These are phyloP conservation scores for Aspergillus uvarum DNA, from an alignment of 2,329 filamentous ascomycete genomes.

Conservation along the genomic window DNA sequence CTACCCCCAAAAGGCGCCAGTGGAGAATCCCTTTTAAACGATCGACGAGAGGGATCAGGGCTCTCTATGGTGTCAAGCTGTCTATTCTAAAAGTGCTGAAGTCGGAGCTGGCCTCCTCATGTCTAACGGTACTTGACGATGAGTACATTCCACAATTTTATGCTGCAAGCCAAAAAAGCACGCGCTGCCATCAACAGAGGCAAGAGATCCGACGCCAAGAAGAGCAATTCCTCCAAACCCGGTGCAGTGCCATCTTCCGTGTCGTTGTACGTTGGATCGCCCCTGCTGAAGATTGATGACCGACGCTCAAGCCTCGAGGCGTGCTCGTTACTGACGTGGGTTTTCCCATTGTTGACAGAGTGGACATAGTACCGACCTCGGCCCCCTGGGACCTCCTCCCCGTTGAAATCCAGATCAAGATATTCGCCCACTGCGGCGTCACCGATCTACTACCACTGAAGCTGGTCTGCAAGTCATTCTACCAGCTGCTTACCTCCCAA, in stretches of 20 bases:
- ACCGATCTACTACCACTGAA: slow-evolving; percentile 38
- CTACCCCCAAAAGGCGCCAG: slow-evolving; percentile 3
- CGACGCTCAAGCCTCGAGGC: not conserved
- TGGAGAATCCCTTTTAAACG: slow-evolving; percentile 8
- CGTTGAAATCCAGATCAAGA: slow-evolving; percentile 43
- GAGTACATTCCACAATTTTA: slow-evolving; percentile 35
- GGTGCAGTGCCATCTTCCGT: slow-evolving; percentile 23
- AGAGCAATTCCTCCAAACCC: slow-evolving; percentile 24
- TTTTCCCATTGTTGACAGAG: slow-evolving; percentile 23
- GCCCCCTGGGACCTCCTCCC: slow-evolving; percentile 43
- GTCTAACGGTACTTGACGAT: slow-evolving; percentile 30
- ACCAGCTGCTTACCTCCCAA: slow-evolving; percentile 36
- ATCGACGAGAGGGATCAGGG: slow-evolving; percentile 5
- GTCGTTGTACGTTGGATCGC: slow-evolving; percentile 21
- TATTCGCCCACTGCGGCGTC: slow-evolving; percentile 42
- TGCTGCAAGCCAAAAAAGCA: slow-evolving; percentile 33
- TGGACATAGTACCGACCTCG: slow-evolving; percentile 27
- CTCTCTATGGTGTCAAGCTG: slow-evolving; percentile 10
- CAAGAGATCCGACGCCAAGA: slow-evolving; percentile 29
- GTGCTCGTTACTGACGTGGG: slow-evolving; percentile 12
- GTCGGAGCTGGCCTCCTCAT: slow-evolving; percentile 30
- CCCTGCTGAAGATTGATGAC: not conserved
- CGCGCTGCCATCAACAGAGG: slow-evolving; percentile 33
- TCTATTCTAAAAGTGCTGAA: slow-evolving; percentile 10
- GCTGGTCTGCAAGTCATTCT: slow-evolving; percentile 42